These are phyloP conservation scores for Suhomyces vadensis DNA, from an alignment of 805 yeast species.

Conservation along the genomic window DNA sequence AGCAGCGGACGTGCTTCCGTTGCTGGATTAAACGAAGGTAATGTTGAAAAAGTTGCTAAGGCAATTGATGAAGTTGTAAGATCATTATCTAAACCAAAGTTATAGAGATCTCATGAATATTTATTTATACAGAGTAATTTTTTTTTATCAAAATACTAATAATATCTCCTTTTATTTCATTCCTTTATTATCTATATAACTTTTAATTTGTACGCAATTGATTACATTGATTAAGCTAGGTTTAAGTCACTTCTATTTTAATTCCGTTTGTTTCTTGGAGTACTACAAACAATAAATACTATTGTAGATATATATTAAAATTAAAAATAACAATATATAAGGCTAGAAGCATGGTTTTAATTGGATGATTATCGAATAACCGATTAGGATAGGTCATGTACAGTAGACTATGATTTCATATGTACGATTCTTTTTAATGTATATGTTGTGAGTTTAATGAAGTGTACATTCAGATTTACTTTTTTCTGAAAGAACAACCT, in stretches of 20 bases:
- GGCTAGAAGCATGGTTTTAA: neutral
- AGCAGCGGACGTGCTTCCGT: constrained; percentile 87
- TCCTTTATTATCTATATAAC: too few species aligned
- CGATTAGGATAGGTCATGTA: constrained; percentile 3
- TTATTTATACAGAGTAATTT: neutral
- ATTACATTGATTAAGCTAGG: too few species aligned
- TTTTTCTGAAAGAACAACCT: constrained; percentile 99
- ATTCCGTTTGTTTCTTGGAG: too few species aligned
- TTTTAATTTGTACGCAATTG: too few species aligned
- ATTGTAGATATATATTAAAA: constrained; percentile 6
- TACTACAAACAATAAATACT: neutral
- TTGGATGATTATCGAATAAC: neutral
- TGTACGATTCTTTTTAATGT: constrained; percentile 6
- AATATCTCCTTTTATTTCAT: too few species aligned
- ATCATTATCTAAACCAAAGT: constrained; percentile 16
- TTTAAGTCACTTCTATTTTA: too few species aligned
- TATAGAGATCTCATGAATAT: constrained; percentile 9
- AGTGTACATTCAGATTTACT: constrained; percentile 51
- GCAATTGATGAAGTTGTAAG: constrained; percentile 79
- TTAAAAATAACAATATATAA: constrained; percentile 5
- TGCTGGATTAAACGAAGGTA: constrained; percentile 84
- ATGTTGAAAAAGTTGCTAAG: constrained; percentile 75
- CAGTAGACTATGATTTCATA: neutral
- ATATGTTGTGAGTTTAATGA: neutral
- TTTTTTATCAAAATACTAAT: constrained; percentile 5